Conservation (phyloP, 495 filamentous ascomycete genomes). For the Tuber magnatum region DNA sequence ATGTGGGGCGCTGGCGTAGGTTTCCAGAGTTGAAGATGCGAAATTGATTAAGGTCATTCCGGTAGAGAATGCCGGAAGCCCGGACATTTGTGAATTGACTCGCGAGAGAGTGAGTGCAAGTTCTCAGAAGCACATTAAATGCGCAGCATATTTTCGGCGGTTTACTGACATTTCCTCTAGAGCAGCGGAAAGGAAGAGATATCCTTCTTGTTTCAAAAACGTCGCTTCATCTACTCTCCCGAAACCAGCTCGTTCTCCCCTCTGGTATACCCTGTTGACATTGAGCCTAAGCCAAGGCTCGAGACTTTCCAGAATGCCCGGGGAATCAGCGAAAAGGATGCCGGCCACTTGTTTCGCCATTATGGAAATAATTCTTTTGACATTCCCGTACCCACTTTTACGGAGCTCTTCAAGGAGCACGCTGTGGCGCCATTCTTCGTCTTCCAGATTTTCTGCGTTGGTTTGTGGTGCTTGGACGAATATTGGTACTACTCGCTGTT, state of each 20-base stretch:
- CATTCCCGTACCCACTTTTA: slow-evolving; percentile 91
- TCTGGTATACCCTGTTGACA: slow-evolving; percentile 75
- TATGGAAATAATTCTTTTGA: slow-evolving; percentile 97
- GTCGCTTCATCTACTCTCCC: slow-evolving; percentile 78
- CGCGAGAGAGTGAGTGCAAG: slow-evolving; percentile 59
- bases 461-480: slow-evolving; percentile 97
- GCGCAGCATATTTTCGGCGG: not conserved
- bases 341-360: slow-evolving; percentile 73
- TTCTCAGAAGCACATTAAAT: not conserved
- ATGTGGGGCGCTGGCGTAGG: slow-evolving; percentile 37
- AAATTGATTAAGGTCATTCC: slow-evolving; percentile 89
- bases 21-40: slow-evolving; percentile 67
- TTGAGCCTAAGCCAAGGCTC: slow-evolving; percentile 62
- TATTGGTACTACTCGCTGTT: slow-evolving; percentile 99
- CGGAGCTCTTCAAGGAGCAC: slow-evolving; percentile 95
- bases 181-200: slow-evolving; percentile 62
- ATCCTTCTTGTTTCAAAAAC: slow-evolving; percentile 97
- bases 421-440: slow-evolving; percentile 98
- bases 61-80: slow-evolving; percentile 74
- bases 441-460: slow-evolving; percentile 98
- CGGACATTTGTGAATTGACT: slow-evolving; percentile 77
- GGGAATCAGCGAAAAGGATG: slow-evolving; percentile 66
- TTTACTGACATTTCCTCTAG: slow-evolving; percentile 42
- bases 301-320: slow-evolving; percentile 66
- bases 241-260: slow-evolving; percentile 66